Evolutionary conservation across 805 yeast species (phyloP), one percentile per base, ranked within the genome.

Genomic region (Wickerhamiella spandovensis): DNA sequence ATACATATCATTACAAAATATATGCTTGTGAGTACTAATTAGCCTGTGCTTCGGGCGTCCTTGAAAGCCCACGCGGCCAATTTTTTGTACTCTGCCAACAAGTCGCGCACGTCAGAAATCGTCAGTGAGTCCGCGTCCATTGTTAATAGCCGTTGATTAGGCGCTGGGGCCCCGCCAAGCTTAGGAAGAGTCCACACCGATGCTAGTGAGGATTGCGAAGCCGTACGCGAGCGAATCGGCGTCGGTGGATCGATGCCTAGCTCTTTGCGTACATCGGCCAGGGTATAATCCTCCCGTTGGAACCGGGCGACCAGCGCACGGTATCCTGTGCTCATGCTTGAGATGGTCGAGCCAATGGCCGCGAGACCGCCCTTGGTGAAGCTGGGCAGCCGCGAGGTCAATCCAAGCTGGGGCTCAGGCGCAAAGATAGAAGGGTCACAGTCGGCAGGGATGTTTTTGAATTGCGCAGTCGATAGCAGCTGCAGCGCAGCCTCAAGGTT

Each of bases 401-500:
- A 23, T 6, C 35, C 43, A 6, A 21, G 21, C n/a, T 22, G 21
- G 22, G 44, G 44, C 24, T 54, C 47, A 12, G 53, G 52, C 20
- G 39, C 43, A 47, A 61, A 53, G 41, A 55, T 48, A 43, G 51
- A 41, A 38, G 55, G 44, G 50, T 61, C 57, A 22, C 57, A 55
- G n/a, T 56, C 64, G 21, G 61, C 53, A 12, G 64, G 64, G 21
- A 69, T 51, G 5, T 63, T 55, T 5, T 62, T 61, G 35, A 65
- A 53, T 17, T 64, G 61, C 17, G 66, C 56, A 12, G 66, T 58
- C 47, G 68, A 69, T 21, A 70, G 47, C 46, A 70, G 64, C 28
- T 62, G 64, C 10, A 67, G 60, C 7, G 71, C 70, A 2, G 74
- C 74, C 50, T 70, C 74, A 38, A 69, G 58, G 51, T 71, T 70